Conservation (phyloP, 2,329 filamentous ascomycete species). For the Pseudocercospora macadamiae region DNA sequence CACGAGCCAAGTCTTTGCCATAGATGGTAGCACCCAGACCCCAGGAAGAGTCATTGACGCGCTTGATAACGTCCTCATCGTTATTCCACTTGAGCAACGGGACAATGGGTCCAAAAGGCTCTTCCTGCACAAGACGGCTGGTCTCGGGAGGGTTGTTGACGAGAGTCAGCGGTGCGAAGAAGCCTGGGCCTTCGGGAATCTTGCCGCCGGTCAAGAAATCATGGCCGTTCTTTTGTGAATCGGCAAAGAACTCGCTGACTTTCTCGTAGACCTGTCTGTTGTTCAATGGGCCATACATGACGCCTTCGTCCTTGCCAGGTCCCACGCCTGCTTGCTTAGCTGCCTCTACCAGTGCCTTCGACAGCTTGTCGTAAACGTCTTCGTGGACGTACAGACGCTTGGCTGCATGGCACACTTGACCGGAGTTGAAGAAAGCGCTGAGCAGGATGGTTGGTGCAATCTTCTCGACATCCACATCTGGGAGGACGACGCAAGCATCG, state of each 20-base stretch:
- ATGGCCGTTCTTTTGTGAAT: slow-evolving; percentile 19
- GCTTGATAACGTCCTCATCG: slow-evolving; percentile 41
- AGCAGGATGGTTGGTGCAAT: slow-evolving; percentile 90
- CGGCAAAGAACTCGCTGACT: slow-evolving; percentile 48
- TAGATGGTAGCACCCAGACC: slow-evolving; percentile 43
- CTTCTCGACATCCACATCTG: slow-evolving; percentile 84
- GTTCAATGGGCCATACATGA: slow-evolving; percentile 58
- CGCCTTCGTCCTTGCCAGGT: slow-evolving; percentile 48
- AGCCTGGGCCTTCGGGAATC: slow-evolving; percentile 51
- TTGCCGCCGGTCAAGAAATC: slow-evolving; percentile 46
- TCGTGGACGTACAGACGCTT: slow-evolving; percentile 91
- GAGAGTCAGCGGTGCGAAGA: slow-evolving; percentile 53
- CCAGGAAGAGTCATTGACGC: slow-evolving; percentile 44
- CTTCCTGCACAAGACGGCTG: slow-evolving; percentile 87
- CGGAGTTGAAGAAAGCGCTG: slow-evolving; percentile 90
- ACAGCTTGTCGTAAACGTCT: slow-evolving; percentile 70
- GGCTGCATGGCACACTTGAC: slow-evolving; percentile 92
- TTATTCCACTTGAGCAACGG: slow-evolving; percentile 41
- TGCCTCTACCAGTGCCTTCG: slow-evolving; percentile 47
- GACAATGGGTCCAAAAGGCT: slow-evolving; percentile 51
- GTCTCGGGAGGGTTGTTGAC: slow-evolving; percentile 75
- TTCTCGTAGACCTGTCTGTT: slow-evolving; percentile 60
- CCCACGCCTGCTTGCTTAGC: slow-evolving; percentile 41
- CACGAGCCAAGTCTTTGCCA: slow-evolving; percentile 57
- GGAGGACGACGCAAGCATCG: slow-evolving; percentile 83